Conservation (phyloP, 2,329 filamentous ascomycete genomes). For the Pseudopithomyces maydicus region DNA sequence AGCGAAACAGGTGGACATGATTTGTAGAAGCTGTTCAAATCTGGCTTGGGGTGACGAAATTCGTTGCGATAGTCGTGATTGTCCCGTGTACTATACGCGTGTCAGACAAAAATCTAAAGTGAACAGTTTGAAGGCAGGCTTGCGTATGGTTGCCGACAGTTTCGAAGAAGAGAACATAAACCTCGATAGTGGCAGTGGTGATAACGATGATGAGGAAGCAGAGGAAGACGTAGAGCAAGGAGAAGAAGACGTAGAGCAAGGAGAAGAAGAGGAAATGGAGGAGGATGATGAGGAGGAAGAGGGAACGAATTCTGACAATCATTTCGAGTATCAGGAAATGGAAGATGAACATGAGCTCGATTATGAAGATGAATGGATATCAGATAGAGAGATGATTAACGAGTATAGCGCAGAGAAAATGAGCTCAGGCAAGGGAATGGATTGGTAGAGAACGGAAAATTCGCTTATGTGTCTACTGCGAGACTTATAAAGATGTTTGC, state of each 20-base stretch:
- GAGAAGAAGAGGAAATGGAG: not conserved
- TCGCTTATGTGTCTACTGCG: no score
- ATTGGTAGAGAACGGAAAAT: not conserved
- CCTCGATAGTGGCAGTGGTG: not conserved
- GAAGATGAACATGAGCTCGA: not conserved
- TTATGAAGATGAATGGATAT: not conserved
- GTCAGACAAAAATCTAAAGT: slow-evolving; percentile 60
- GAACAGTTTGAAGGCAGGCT: slow-evolving; percentile 24
- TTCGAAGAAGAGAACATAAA: slow-evolving; percentile 24
- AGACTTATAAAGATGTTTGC: no score
- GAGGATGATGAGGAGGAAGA: not conserved
- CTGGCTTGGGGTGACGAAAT: slow-evolving; percentile 76
- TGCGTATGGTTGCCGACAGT: slow-evolving; percentile 31
- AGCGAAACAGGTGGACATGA: slow-evolving; percentile 65
- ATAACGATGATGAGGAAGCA: not conserved
- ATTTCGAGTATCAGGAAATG: no score
- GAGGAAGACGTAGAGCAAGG: not conserved
- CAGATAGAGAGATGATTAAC: not conserved
- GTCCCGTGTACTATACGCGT: slow-evolving; percentile 86
- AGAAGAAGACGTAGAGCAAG: not conserved
- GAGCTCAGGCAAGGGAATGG: not conserved
- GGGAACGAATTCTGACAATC: not conserved
- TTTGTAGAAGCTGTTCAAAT: slow-evolving; percentile 82
- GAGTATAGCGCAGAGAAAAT: not conserved
- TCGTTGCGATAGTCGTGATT: slow-evolving; percentile 88